These are phyloP conservation scores for Fusarium stilboides DNA, from an alignment of 2,329 filamentous ascomycete genomes.

Conservation along the genomic window DNA sequence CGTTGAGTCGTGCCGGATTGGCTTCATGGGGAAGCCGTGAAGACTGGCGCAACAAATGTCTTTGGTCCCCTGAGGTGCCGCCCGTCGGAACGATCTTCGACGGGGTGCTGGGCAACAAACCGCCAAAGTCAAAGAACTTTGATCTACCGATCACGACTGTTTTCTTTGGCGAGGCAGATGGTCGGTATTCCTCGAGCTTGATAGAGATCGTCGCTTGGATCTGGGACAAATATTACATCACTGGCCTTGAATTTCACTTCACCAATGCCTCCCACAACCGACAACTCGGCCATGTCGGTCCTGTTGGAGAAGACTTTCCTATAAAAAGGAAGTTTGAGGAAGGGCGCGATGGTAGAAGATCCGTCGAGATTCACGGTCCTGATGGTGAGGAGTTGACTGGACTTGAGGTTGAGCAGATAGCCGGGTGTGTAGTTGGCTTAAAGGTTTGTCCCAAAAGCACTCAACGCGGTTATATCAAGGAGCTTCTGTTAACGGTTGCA, in stretches of 20 bases:
- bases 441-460: slow-evolving; percentile 18
- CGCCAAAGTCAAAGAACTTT: background rate
- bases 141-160: slow-evolving; percentile 5
- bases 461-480: background rate
- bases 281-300: slow-evolving; percentile 8
- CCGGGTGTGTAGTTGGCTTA: slow-evolving; percentile 3
- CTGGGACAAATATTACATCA: slow-evolving; percentile 11
- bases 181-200: background rate
- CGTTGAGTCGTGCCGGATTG: slow-evolving; percentile 8
- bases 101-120: background rate
- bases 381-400: slow-evolving; percentile 22
- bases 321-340: slow-evolving; percentile 5
- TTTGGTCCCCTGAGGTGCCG: slow-evolving; percentile 32
- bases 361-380: background rate
- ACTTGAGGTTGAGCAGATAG: slow-evolving; percentile 9
- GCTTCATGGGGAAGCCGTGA: too few species aligned
- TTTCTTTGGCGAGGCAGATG: slow-evolving; percentile 28
- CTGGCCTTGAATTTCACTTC: slow-evolving; percentile 31
- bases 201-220: slow-evolving; percentile 24
- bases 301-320: background rate
- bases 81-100: slow-evolving; percentile 15
- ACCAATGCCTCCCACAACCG: slow-evolving; percentile 6
- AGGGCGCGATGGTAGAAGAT: too few species aligned
- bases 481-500: background rate
- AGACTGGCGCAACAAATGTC: slow-evolving; percentile 14